Evolutionary conservation across 176 grass and related monocot genomes (phyloP), one percentile per base, ranked within the genome.

Genomic region (Musa beccarii): DNA sequence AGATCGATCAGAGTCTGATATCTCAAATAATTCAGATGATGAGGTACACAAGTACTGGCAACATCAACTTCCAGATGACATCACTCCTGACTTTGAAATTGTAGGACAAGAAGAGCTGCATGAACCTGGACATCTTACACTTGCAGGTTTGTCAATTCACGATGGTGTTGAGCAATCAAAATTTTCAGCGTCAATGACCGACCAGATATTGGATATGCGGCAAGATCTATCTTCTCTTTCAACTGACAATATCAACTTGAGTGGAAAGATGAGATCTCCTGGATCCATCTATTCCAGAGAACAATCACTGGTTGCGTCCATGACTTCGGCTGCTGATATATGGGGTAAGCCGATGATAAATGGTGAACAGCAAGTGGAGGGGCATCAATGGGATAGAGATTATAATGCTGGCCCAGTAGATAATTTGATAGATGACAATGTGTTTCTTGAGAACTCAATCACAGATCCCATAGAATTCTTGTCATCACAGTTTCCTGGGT

Each of bases 1-100:
- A 79, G 86, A 92, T 63, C 71, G 74, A 69, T 77, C 83, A 72
- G 91, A 86, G 68, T 83, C 88, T 1, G 79, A 54, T 79, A 51
- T 68, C 72, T 86, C 26, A 74, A 92, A 80, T 70, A 89, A 73
- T 67, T 93, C 96, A 23, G 91, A 99, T 76, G 94, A 98, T 79
- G 94, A 98, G 77, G 85, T 88, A 49, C 94, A 87, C 59, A 86
- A 86, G 78, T 93, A 91, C 63, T 98, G 91, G 91, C 87, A 86
- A 62, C 81, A 89, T 50, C 96, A 89, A 74, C 92, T 99, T 77
- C 96, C 96, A 43, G 89, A 89, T 78, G 96, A 99, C 69, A 89
- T 99, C 59, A 99, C 96, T 59, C 96, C 96, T 52, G 91, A 99
- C 86, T 99, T 92, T 74, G 85, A 84, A 50, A 74, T 85, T 69